Base-by-base conservation (phyloP, 2,329 filamentous ascomycete genomes). In the Arthrobotrys pseudoclavata region DNA sequence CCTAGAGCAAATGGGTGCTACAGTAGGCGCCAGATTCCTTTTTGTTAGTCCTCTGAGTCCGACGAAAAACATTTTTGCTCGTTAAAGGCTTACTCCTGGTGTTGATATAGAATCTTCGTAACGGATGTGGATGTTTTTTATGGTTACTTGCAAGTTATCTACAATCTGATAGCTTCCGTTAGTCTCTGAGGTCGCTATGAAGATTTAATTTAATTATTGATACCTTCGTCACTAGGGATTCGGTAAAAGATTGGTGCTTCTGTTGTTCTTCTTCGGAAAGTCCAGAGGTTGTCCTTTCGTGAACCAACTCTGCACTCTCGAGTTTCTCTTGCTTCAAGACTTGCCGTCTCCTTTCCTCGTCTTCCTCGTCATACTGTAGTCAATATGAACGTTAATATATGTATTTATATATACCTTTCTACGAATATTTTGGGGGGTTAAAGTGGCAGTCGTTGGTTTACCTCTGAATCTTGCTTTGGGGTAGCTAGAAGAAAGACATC, bases 291-390 rank as follows among this genome's bases (percentile, higher is more conserved):
- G 92, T 96, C 64, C 92, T 89, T 83, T 98, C 95, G 84, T 97
- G 97, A 80, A 99, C 86, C 79, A 99, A 86, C 85, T 99, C 96
- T 0, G 96, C 96, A 80, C 93, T 97, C 83, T 99, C 96, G 5
- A 99, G 88, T 85, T 97, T 97, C 85, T 99, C 96, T 89, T 99
- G 97, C 86, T 99, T 99, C 82, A 99, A 88, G n/a, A 91, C 88
- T 83, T 97, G 94, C 79, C 89, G 90, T 82, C 96, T 88, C 64
- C 90, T 89, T 80, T 95, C 92, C 84, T 99, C 96, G 82, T 99
- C 96, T 10, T 95, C 92, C 74, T 94, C 90, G 80, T 99, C 91
- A 83, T 97, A 98, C 82, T 81, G 61, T 45, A 22, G 18, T 12
- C 48, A 20, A 64, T 20, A 1, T 67, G 45, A 62, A 15, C 2